Percentiles rank a stretch among this genome's conserved stretches.
Evolutionary conservation across 148 eudicot species (phyloP).

Genomic region (Camellia sinensis): DNA sequence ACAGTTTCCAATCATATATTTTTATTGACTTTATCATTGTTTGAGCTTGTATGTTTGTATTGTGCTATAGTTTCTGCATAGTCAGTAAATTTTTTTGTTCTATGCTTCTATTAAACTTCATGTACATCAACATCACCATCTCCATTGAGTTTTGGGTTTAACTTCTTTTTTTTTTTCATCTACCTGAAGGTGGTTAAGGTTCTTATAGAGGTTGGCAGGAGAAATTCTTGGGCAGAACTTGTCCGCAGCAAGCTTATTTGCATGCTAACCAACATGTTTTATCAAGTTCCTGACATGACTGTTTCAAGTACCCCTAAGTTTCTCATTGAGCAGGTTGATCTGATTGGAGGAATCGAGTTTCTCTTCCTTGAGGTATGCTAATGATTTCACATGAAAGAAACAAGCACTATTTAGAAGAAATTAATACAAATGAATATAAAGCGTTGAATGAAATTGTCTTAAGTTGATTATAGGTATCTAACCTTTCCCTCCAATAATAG

Average conservation of each 20-base stretch:
- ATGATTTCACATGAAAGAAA: constrained; percentile 9
- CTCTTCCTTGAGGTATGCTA: constrained; percentile 75
- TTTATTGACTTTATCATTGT: background rate
- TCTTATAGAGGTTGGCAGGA: constrained; percentile 72
- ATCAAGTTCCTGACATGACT: constrained; percentile 59
- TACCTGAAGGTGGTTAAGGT: constrained; percentile 70
- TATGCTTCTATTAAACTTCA: background rate
- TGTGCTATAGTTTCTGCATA: background rate
- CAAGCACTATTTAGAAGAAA: background rate
- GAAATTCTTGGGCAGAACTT: constrained; percentile 89
- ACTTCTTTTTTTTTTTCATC: constrained; percentile 5
- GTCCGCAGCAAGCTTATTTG: constrained; percentile 88
- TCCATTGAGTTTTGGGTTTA: background rate
- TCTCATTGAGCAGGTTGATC: constrained; percentile 75
- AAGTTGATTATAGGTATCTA: background rate
- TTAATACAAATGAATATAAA: background rate
- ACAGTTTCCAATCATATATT: background rate
- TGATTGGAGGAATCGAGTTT: constrained; percentile 93
- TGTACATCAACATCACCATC: background rate
- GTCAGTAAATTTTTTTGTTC: background rate
- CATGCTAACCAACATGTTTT: constrained; percentile 92
- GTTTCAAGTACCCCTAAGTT: constrained; percentile 40
- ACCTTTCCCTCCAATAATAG: background rate
- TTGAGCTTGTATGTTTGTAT: background rate
- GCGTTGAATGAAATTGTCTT: background rate